phyloP scores from a whole-genome alignment of 2,329 filamentous ascomycete genomes.

The Pseudocercospora pini-densiflorae region DNA sequence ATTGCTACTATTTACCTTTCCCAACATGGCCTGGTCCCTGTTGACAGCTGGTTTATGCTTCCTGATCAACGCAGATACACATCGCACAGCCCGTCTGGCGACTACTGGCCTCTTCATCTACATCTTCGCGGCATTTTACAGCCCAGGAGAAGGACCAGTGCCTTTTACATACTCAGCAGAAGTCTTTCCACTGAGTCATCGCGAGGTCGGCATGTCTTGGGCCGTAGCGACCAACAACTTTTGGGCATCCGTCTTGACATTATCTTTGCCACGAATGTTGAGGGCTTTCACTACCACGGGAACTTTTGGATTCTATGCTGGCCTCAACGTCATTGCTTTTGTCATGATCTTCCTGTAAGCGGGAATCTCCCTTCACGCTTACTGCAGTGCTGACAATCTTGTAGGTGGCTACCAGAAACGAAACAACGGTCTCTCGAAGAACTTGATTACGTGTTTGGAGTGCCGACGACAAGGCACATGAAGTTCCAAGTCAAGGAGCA shows the following conservation, averaged over 20 bases:
- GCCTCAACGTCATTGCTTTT: constrained; percentile 63
- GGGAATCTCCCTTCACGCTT: not conserved
- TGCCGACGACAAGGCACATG: constrained; percentile 11
- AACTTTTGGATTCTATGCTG: constrained; percentile 65
- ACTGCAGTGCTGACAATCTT: not conserved
- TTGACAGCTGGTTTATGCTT: constrained; percentile 58
- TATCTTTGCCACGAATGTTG: constrained; percentile 56
- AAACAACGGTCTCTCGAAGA: constrained; percentile 53
- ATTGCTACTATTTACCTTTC: constrained; percentile 55
- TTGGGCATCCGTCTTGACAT: constrained; percentile 56
- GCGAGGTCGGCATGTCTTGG: constrained; percentile 38
- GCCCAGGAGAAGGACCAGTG: constrained; percentile 36
- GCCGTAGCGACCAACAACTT: constrained; percentile 41
- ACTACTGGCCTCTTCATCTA: constrained; percentile 37
- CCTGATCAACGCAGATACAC: constrained; percentile 46
- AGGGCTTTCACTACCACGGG: constrained; percentile 55
- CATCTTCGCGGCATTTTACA: constrained; percentile 35
- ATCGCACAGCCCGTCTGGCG: constrained; percentile 40
- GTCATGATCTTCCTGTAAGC: constrained; percentile 51
- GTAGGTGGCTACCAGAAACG: constrained; percentile 50
- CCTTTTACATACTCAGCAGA: constrained; percentile 41
- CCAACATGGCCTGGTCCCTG: constrained; percentile 55
- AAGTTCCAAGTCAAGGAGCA: constrained; percentile 13
- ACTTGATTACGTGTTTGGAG: constrained; percentile 52
- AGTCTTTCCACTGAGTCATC: constrained; percentile 39